Percentiles rank a stretch among this genome's conserved stretches.
Conservation (phyloP, 2,329 filamentous ascomycete species). For the Cytospora chrysosperma region DNA sequence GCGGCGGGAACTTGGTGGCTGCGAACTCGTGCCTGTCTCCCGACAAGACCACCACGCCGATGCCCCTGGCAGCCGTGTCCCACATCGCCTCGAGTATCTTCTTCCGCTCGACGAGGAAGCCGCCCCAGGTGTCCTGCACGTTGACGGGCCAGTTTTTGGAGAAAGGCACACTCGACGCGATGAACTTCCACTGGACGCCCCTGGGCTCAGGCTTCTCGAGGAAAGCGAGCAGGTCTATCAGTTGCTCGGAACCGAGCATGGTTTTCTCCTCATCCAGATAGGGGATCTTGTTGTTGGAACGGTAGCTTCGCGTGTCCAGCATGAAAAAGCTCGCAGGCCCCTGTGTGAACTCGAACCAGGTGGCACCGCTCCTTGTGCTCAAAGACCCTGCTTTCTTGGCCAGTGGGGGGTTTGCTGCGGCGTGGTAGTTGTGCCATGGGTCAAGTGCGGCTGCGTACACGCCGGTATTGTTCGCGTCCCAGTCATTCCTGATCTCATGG, state of each 20-base stretch:
- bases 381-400: slow-evolving; percentile 49
- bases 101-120: slow-evolving; percentile 78
- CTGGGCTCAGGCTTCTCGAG: slow-evolving; percentile 68
- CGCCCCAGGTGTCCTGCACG: slow-evolving; percentile 88
- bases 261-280: slow-evolving; percentile 68
- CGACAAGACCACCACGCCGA: slow-evolving; percentile 79
- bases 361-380: slow-evolving; percentile 52
- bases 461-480: slow-evolving; percentile 74
- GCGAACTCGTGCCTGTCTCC: slow-evolving; percentile 98
- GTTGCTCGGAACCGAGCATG: slow-evolving; percentile 81
- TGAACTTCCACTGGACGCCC: slow-evolving; percentile 89
- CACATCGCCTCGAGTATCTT: slow-evolving; percentile 88
- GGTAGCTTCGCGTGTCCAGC: slow-evolving; percentile 86
- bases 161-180: slow-evolving; percentile 88
- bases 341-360: slow-evolving; percentile 86
- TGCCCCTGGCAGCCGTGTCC: slow-evolving; percentile 72
- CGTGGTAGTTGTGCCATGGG: slow-evolving; percentile 85
- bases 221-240: slow-evolving; percentile 76
- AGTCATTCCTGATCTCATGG: slow-evolving; percentile 95
- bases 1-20: slow-evolving; percentile 75
- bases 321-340: slow-evolving; percentile 94
- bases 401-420: slow-evolving; percentile 75
- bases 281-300: slow-evolving; percentile 64
- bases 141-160: slow-evolving; percentile 97
- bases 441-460: slow-evolving; percentile 78